Percentiles rank a stretch among this genome's conserved stretches.
Conservation (phyloP, 2,329 filamentous ascomycete genomes). For the Celoporthe dispersa region DNA sequence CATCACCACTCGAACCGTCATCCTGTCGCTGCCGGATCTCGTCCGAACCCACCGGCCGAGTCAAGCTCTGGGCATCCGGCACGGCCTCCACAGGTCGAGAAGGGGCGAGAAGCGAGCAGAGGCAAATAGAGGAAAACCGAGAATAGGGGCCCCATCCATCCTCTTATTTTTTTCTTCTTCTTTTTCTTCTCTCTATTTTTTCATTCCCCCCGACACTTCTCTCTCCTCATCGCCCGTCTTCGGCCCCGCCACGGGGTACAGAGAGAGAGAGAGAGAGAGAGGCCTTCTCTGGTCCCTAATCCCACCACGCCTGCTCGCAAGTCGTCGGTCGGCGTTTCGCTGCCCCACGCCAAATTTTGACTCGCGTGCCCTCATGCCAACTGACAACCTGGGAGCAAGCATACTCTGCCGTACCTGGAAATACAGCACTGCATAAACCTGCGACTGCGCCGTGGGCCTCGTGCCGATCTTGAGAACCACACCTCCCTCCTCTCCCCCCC, state of each 20-base stretch:
- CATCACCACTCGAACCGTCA: not conserved
- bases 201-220: no score
- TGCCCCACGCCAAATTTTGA: slow-evolving; percentile 15
- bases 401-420: not conserved
- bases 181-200: no score
- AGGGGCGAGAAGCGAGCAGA: slow-evolving; percentile 6
- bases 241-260: slow-evolving; percentile 9
- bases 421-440: not conserved
- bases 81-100: slow-evolving; percentile 1
- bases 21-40: not conserved
- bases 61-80: not conserved
- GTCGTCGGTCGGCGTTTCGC: not conserved
- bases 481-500: slow-evolving; percentile 15
- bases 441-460: slow-evolving; percentile 6
- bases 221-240: not conserved
- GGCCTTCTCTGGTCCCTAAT: not conserved
- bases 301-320: not conserved
- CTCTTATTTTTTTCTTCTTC: no score
- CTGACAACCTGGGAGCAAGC: not conserved
- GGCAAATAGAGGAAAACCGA: not conserved
- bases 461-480: slow-evolving; percentile 10
- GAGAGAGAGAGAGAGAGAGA: not conserved
- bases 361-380: slow-evolving; percentile 10
- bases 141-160: not conserved
- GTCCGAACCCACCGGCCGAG: slow-evolving; percentile 12